These are phyloP conservation scores for Pseudogymnoascus sp. DNA, from an alignment of 2,329 filamentous ascomycete species.

Conservation along the genomic window DNA sequence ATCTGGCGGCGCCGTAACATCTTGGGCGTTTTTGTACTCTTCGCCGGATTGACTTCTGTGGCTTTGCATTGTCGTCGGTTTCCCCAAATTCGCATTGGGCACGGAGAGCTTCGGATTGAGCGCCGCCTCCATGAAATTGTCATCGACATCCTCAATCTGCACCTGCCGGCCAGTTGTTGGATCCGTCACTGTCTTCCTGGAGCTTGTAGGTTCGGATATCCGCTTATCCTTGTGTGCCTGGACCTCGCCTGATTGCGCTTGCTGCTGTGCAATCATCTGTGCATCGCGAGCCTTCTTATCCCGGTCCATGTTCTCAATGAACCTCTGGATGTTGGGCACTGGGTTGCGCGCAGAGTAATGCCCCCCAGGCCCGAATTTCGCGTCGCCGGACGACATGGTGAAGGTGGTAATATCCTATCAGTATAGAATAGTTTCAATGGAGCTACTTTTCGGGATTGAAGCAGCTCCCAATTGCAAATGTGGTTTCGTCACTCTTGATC, in stretches of 20 bases:
- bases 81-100: conserved; percentile 81
- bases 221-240: conserved; percentile 39
- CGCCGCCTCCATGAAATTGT: conserved; percentile 59
- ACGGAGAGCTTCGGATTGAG: conserved; percentile 72
- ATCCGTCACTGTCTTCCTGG: conserved; percentile 63
- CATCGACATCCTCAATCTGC: conserved; percentile 72
- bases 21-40: conserved; percentile 79
- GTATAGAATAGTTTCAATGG: not conserved
- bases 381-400: conserved; percentile 19
- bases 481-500: not conserved
- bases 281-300: conserved; percentile 72
- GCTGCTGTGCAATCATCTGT: conserved; percentile 53
- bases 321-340: conserved; percentile 80
- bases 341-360: conserved; percentile 80
- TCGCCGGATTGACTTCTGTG: conserved; percentile 61
- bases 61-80: conserved; percentile 63
- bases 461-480: not conserved
- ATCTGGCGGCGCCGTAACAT: conserved; percentile 84
- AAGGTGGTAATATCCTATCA: not conserved
- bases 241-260: conserved; percentile 30
- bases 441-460: not conserved
- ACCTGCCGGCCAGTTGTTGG: conserved; percentile 82
- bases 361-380: conserved; percentile 40
- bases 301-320: conserved; percentile 67
- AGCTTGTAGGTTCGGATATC: conserved; percentile 19